Percentiles rank a stretch among this genome's conserved stretches.
These are phyloP conservation scores for Tetracladium marchalianum DNA, from an alignment of 495 filamentous ascomycete genomes.

Conservation along the genomic window DNA sequence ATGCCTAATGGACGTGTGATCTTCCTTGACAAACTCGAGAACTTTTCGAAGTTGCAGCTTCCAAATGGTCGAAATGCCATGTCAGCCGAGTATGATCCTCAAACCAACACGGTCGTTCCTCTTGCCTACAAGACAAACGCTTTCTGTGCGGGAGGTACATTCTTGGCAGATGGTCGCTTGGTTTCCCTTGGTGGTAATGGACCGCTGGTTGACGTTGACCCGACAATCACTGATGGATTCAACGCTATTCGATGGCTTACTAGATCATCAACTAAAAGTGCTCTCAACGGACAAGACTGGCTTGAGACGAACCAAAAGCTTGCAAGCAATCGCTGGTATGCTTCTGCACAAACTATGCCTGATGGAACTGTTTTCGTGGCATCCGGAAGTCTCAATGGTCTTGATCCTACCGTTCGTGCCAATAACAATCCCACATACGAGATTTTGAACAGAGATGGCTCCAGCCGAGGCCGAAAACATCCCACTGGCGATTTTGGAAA, in stretches of 20 bases:
- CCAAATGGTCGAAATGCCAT: conserved; percentile 47
- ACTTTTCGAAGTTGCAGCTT: conserved; percentile 47
- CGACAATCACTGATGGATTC: conserved; percentile 50
- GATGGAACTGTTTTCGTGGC: conserved; percentile 48
- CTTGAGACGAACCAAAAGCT: conserved; percentile 47
- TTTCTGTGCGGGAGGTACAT: conserved; percentile 52
- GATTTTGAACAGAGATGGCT: conserved; percentile 36
- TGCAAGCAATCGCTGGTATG: conserved; percentile 46
- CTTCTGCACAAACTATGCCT: conserved; percentile 46
- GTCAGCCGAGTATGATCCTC: conserved; percentile 49
- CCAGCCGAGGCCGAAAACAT: conserved; percentile 32
- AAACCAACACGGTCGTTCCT: conserved; percentile 33
- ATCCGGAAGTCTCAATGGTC: conserved; percentile 51
- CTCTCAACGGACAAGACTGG: conserved; percentile 41
- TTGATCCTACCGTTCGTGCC: conserved; percentile 40
- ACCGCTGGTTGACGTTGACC: conserved; percentile 42
- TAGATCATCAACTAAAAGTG: conserved; percentile 37
- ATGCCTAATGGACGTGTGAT: conserved; percentile 49
- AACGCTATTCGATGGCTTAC: conserved; percentile 43
- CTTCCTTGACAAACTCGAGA: conserved; percentile 56
- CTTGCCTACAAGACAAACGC: conserved; percentile 49
- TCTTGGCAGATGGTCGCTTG: conserved; percentile 46
- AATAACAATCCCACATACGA: conserved; percentile 58
- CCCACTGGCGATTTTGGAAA: conserved; percentile 38
- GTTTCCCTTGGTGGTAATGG: conserved; percentile 49